Evolutionary conservation across 176 grass and related monocot species (phyloP).

Genomic region (Triticum monococcum): DNA sequence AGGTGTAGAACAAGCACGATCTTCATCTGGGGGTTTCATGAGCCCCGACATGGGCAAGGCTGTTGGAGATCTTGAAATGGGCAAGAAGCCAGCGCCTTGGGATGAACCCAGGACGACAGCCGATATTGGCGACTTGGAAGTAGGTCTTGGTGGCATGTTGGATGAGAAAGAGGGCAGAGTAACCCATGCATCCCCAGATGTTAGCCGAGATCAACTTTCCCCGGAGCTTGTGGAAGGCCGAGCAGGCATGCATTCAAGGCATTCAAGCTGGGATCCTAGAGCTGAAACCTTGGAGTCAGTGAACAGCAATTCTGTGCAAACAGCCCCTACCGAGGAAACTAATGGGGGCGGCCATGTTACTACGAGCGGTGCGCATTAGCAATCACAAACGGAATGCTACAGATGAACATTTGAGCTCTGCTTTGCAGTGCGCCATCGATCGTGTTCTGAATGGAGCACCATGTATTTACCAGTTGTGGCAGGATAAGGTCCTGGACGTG

Average conservation of each 20-base stretch:
- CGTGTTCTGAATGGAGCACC: constrained; percentile 4
- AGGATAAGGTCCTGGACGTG: constrained; percentile 29
- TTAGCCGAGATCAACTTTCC: constrained; percentile 52
- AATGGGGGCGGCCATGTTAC: not conserved
- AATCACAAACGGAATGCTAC: not conserved
- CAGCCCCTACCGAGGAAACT: not conserved
- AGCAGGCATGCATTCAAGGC: constrained; percentile 42
- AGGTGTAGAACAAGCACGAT: constrained; percentile 47
- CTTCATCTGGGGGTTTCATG: constrained; percentile 57
- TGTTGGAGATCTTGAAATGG: constrained; percentile 74
- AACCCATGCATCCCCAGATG: constrained; percentile 56
- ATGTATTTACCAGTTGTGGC: constrained; percentile 24
- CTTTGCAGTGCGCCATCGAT: not conserved
- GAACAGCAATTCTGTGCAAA: not conserved
- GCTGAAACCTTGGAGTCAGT: constrained; percentile 9
- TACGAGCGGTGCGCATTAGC: not conserved
- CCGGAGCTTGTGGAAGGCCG: constrained; percentile 39
- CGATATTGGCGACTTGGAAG: constrained; percentile 66
- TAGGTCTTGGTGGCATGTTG: constrained; percentile 47
- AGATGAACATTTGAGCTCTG: not conserved
- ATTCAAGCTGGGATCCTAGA: constrained; percentile 50
- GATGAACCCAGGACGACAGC: constrained; percentile 65
- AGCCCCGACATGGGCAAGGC: constrained; percentile 83
- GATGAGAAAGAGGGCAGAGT: constrained; percentile 68
- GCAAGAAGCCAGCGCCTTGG: constrained; percentile 73